Conservation (phyloP, 2,329 filamentous ascomycete genomes). For the Aspergillus luchuensis region DNA sequence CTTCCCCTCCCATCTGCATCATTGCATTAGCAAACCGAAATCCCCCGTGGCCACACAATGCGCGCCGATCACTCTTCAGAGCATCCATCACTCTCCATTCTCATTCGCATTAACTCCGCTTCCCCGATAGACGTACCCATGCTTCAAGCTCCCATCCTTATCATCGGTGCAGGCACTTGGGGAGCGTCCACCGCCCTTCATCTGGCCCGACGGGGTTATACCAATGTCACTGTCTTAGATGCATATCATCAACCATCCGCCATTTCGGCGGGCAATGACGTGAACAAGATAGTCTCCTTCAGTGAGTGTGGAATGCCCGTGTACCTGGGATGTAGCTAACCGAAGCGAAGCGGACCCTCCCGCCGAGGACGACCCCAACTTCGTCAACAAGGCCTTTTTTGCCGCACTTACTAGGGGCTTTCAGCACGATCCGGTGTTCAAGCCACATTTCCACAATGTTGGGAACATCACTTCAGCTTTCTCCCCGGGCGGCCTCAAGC, state of each 20-base stretch:
- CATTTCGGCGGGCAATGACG: slow-evolving; percentile 53
- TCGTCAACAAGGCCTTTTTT: slow-evolving; percentile 25
- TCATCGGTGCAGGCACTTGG: slow-evolving; percentile 55
- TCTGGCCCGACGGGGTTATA: slow-evolving; percentile 53
- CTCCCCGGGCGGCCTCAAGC: slow-evolving; percentile 40
- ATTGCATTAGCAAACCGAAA: neutral
- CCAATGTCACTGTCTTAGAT: slow-evolving; percentile 53
- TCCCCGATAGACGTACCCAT: slow-evolving; percentile 4
- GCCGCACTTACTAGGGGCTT: slow-evolving; percentile 36
- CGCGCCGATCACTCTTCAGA: neutral
- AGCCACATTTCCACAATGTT: slow-evolving; percentile 50
- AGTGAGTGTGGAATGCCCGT: slow-evolving; percentile 4
- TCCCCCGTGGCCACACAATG: neutral
- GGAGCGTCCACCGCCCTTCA: slow-evolving; percentile 57
- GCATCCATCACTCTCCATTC: slow-evolving; percentile 1
- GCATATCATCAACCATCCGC: slow-evolving; percentile 49
- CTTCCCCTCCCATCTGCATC: neutral
- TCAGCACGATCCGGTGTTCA: slow-evolving; percentile 48
- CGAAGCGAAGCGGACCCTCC: slow-evolving; percentile 23
- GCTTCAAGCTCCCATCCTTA: slow-evolving; percentile 34
- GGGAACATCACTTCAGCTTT: slow-evolving; percentile 47
- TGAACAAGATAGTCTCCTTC: slow-evolving; percentile 51
- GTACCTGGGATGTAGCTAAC: slow-evolving; percentile 14
- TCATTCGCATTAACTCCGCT: slow-evolving; percentile 1
- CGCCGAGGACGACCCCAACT: slow-evolving; percentile 26